Conservation (phyloP, 2,329 filamentous ascomycete genomes). For the Erysiphe pulchra region DNA sequence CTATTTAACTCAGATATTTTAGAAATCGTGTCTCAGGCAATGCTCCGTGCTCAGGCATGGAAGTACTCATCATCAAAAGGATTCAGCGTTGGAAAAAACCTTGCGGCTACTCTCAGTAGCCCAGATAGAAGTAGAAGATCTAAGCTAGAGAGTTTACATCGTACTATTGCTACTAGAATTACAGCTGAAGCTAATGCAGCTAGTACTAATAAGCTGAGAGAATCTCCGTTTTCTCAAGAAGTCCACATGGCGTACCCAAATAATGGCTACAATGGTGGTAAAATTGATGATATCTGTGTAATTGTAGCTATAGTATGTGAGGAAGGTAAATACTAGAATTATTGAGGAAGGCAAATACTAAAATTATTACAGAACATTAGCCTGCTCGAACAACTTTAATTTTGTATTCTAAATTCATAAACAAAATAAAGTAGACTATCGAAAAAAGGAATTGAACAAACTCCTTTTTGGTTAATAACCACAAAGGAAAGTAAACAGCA, state of each 20-base stretch:
- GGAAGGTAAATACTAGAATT: constrained; percentile 19
- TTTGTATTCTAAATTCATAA: no score
- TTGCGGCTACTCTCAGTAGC: constrained; percentile 26
- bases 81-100: constrained; percentile 33
- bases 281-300: constrained; percentile 86
- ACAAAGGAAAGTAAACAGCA: no score
- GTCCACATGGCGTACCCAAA: constrained; percentile 68
- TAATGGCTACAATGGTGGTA: constrained; percentile 75
- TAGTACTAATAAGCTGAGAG: constrained; percentile 53
- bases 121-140: constrained; percentile 15
- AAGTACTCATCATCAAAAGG: constrained; percentile 28
- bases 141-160: constrained; percentile 33
- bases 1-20: constrained; percentile 77
- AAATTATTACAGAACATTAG: no score
- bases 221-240: constrained; percentile 87
- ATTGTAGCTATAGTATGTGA: constrained; percentile 57
- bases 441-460: no score
- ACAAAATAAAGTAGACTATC: no score
- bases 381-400: no score
- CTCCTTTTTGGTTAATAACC: no score
- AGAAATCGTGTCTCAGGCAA: constrained; percentile 48
- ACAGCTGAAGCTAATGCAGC: constrained; percentile 63
- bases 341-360: no score
- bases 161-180: constrained; percentile 52
- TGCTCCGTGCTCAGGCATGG: constrained; percentile 57